These are phyloP conservation scores for Pestalotiopsis fici DNA, from an alignment of 2,329 filamentous ascomycete species.

Conservation along the genomic window DNA sequence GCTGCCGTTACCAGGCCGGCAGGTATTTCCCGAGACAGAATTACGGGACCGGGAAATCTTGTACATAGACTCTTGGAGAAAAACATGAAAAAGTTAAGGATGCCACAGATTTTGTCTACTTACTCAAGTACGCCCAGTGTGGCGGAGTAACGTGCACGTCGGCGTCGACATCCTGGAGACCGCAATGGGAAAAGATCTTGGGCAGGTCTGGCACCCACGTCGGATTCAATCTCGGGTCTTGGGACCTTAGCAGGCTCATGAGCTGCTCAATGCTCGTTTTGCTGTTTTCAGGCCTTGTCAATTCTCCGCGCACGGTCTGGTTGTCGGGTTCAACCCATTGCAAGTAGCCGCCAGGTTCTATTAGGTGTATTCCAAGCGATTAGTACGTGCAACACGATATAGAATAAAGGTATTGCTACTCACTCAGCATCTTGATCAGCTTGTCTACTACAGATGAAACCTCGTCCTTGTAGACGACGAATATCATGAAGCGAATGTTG, in stretches of 20 bases:
- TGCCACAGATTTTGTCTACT: too few species aligned
- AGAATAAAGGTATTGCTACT: not conserved
- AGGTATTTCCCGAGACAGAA: too few species aligned
- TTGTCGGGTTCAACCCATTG: constrained; percentile 10
- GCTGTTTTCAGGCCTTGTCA: not conserved
- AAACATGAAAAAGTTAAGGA: too few species aligned
- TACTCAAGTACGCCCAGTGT: not conserved
- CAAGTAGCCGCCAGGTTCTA: not conserved
- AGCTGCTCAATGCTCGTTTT: constrained; percentile 4
- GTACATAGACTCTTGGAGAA: too few species aligned
- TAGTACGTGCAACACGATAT: not conserved
- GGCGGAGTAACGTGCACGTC: too few species aligned
- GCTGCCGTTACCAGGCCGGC: too few species aligned
- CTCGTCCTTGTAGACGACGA: constrained; percentile 18
- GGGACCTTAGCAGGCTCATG: constrained; percentile 3
- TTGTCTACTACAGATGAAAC: constrained; percentile 1
- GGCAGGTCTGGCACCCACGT: constrained; percentile 7
- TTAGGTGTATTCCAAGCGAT: not conserved
- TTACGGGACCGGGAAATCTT: too few species aligned
- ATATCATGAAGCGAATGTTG: constrained; percentile 21
- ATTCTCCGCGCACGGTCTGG: constrained; percentile 5
- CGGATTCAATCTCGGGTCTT: constrained; percentile 8
- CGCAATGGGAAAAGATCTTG: not conserved
- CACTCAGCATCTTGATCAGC: constrained; percentile 12
- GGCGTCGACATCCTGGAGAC: too few species aligned